Conservation (phyloP, 1,284 basidiomycete genomes). For the Violaceomyces palustris region DNA sequence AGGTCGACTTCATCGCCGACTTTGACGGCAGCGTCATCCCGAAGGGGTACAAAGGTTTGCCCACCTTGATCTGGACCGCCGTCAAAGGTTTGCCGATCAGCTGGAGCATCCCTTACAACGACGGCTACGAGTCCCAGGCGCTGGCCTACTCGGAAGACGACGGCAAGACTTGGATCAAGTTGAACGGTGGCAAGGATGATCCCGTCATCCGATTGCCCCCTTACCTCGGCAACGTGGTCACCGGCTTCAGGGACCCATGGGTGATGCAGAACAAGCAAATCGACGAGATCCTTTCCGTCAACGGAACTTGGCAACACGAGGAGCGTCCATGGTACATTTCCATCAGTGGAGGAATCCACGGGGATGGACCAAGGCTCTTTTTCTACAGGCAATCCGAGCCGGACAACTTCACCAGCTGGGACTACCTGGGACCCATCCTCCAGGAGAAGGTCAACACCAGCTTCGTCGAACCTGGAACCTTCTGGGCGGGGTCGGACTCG, state of each 20-base stretch:
- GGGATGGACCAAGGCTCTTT: constrained; percentile 9
- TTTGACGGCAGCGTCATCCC: constrained; percentile 19
- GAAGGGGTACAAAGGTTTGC: constrained; percentile 12
- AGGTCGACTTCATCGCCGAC: constrained; percentile 14
- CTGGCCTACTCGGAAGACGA: constrained; percentile 17
- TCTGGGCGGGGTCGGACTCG: constrained; percentile 7
- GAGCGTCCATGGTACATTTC: constrained; percentile 7
- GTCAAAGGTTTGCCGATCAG: constrained; percentile 15
- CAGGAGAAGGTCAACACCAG: constrained; percentile 8
- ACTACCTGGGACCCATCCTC: constrained; percentile 8
- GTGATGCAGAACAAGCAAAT: constrained; percentile 12
- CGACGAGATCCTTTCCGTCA: constrained; percentile 7
- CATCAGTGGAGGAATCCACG: constrained; percentile 9
- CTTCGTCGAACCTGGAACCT: constrained; percentile 9
- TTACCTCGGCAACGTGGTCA: constrained; percentile 9
- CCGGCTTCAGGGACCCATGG: constrained; percentile 18
- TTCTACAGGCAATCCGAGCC: constrained; percentile 10
- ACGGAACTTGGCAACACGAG: neutral
- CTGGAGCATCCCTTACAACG: constrained; percentile 21
- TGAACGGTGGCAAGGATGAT: constrained; percentile 8
- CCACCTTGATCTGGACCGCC: constrained; percentile 16
- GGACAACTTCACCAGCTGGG: constrained; percentile 14
- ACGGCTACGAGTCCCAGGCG: constrained; percentile 15
- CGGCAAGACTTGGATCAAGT: constrained; percentile 19
- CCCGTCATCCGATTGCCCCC: constrained; percentile 16